Percentiles rank a stretch among this genome's conserved stretches.
These are phyloP conservation scores for Trichosporon ovoides DNA, from an alignment of 1,284 basidiomycete genomes.

Conservation along the genomic window DNA sequence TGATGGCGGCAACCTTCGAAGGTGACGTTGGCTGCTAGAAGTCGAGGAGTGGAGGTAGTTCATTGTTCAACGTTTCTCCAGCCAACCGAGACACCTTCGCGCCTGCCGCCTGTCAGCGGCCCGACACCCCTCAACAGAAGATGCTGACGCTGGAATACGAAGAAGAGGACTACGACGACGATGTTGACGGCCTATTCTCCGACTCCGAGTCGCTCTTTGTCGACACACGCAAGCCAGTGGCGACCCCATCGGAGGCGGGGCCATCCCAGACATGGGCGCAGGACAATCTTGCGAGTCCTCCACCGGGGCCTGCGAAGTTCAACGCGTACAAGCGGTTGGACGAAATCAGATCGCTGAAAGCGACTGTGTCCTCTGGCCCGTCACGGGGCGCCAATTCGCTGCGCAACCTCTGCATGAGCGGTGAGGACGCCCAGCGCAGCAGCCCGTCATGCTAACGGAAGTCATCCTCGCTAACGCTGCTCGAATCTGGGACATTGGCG, in stretches of 20 bases:
- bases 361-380: background rate
- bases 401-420: background rate
- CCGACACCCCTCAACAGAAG: background rate
- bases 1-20: too few species aligned
- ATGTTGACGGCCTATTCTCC: conserved; percentile 31
- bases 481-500: conserved; percentile 40
- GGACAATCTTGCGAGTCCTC: too few species aligned
- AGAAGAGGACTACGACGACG: conserved; percentile 34
- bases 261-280: too few species aligned
- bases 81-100: background rate
- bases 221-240: conserved; percentile 11
- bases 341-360: conserved; percentile 3
- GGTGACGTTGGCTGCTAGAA: background rate
- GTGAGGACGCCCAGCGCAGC: conserved; percentile 1
- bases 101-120: too few species aligned
- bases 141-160: conserved; percentile 29
- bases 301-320: background rate
- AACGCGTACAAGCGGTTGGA: conserved; percentile 7
- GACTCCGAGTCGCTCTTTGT: conserved; percentile 16
- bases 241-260: background rate
- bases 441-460: conserved; percentile 9
- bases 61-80: background rate
- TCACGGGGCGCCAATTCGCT: background rate
- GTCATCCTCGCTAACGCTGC: conserved; percentile 29
- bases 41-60: background rate